Percentiles rank a stretch among this genome's conserved stretches.
These are phyloP conservation scores for Trichoderma semiorbis DNA, from an alignment of 2,329 filamentous ascomycete species.

Conservation along the genomic window DNA sequence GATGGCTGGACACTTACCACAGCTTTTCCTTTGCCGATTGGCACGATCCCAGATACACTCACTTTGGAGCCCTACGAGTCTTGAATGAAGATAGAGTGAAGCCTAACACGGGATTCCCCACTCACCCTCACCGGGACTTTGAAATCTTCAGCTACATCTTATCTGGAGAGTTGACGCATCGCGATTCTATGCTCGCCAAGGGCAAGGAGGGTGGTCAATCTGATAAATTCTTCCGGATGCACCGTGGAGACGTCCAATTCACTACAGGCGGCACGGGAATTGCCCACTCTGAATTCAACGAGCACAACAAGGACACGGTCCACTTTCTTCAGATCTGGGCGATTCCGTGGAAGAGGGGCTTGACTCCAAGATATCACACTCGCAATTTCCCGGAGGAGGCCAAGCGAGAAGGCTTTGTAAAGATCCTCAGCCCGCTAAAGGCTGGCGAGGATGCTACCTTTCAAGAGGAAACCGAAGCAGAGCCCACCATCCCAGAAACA, in stretches of 20 bases:
- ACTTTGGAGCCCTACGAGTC: slow-evolving; percentile 75
- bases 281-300: slow-evolving; percentile 78
- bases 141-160: slow-evolving; percentile 89
- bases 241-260: slow-evolving; percentile 81
- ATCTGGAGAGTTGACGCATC: slow-evolving; percentile 81
- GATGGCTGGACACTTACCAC: slow-evolving; percentile 85
- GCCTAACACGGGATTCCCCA: slow-evolving; percentile 72
- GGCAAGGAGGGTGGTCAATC: slow-evolving; percentile 56
- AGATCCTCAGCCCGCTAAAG: slow-evolving; percentile 72
- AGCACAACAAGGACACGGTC: slow-evolving; percentile 65
- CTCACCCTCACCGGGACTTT: slow-evolving; percentile 80
- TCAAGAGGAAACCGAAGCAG: slow-evolving; percentile 61
- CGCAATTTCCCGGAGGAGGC: slow-evolving; percentile 66
- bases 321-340: slow-evolving; percentile 92
- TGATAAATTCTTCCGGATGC: slow-evolving; percentile 67
- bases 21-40: slow-evolving; percentile 77
- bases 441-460: slow-evolving; percentile 59
- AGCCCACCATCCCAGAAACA: slow-evolving; percentile 59
- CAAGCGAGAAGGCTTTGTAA: slow-evolving; percentile 68
- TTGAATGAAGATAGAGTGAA: slow-evolving; percentile 86
- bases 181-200: slow-evolving; percentile 78
- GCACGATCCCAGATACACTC: slow-evolving; percentile 63
- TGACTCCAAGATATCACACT: slow-evolving; percentile 75
- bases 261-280: slow-evolving; percentile 82
- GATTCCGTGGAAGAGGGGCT: slow-evolving; percentile 68